These are phyloP conservation scores for Groenewaldozyma auringiensis DNA, from an alignment of 1,139 yeast genomes.

Conservation along the genomic window DNA sequence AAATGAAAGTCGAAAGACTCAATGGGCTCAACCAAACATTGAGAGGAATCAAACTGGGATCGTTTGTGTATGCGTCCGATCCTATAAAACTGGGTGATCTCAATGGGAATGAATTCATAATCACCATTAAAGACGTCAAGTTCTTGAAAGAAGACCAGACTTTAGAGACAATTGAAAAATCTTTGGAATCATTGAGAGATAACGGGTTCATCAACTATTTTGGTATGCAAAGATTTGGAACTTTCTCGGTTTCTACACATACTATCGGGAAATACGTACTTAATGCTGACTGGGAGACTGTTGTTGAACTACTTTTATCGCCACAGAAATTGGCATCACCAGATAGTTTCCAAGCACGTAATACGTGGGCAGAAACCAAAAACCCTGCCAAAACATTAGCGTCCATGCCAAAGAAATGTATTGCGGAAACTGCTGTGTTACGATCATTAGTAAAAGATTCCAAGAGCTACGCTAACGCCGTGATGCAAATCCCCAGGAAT, in stretches of 20 bases:
- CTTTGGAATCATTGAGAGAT: constrained; percentile 51
- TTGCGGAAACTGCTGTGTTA: constrained; percentile 75
- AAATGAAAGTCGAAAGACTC: constrained; percentile 70
- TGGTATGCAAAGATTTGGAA: constrained; percentile 97
- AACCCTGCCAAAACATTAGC: constrained; percentile 60
- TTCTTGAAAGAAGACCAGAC: constrained; percentile 28
- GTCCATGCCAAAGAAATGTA: constrained; percentile 77
- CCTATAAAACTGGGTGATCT: constrained; percentile 74
- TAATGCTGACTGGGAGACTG: constrained; percentile 69
- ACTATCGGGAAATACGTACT: constrained; percentile 67
- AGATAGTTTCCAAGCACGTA: constrained; percentile 73
- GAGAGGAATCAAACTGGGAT: constrained; percentile 68
- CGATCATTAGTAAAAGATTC: constrained; percentile 44
- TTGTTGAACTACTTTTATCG: constrained; percentile 67
- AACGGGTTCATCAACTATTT: constrained; percentile 86
- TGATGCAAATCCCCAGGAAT: constrained; percentile 87
- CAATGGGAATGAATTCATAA: constrained; percentile 77
- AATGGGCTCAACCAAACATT: constrained; percentile 67
- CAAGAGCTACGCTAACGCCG: constrained; percentile 60
- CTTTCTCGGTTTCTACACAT: constrained; percentile 89
- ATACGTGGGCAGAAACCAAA: constrained; percentile 67
- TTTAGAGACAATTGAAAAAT: constrained; percentile 43
- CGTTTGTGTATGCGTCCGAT: constrained; percentile 58
- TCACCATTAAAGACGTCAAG: constrained; percentile 70
- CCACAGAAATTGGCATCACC: constrained; percentile 83